Conservation (phyloP, 1,284 basidiomycete species). For the Leccinum brunneo-olivaceum region DNA sequence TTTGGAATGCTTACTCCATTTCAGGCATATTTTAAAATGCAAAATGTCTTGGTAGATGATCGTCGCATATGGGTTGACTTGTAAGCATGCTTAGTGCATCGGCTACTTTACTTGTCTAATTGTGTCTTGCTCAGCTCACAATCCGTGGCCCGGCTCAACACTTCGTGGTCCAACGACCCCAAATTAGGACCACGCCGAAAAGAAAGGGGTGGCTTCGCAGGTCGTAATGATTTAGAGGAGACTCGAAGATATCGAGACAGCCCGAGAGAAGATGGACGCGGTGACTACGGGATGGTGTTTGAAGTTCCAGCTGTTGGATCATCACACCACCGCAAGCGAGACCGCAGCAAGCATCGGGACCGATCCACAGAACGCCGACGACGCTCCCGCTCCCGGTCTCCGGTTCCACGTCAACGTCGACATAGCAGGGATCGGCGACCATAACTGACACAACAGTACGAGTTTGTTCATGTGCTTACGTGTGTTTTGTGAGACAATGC, state of each 20-base stretch:
- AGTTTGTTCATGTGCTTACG: constrained; percentile 13
- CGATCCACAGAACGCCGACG: constrained; percentile 18
- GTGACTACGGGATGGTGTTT: constrained; percentile 69
- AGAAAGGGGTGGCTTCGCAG: constrained; percentile 49
- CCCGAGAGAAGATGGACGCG: constrained; percentile 25
- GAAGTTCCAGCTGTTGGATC: constrained; percentile 41
- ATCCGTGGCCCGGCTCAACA: constrained; percentile 78
- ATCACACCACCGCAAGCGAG: constrained; percentile 19
- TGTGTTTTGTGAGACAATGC: constrained; percentile 18
- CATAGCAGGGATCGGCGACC: constrained; percentile 11
- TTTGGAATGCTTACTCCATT: constrained; percentile 4
- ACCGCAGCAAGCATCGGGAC: constrained; percentile 20
- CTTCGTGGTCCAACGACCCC: constrained; percentile 68
- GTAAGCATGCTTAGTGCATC: constrained; percentile 31
- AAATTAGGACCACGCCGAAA: constrained; percentile 42
- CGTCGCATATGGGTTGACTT: constrained; percentile 99
- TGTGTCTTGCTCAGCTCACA: constrained; percentile 57
- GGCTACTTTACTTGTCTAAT: constrained; percentile 15
- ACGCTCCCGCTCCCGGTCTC: constrained; percentile 23
- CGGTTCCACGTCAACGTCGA: constrained; percentile 15
- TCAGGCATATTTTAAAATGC: constrained; percentile 99
- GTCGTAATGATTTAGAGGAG: constrained; percentile 65
- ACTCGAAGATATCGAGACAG: constrained; percentile 59
- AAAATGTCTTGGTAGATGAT: constrained; percentile 98
- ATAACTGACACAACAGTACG: constrained; percentile 9